These are phyloP conservation scores for Ceratocystis ficicola DNA, from an alignment of 2,329 filamentous ascomycete species.

Conservation along the genomic window DNA sequence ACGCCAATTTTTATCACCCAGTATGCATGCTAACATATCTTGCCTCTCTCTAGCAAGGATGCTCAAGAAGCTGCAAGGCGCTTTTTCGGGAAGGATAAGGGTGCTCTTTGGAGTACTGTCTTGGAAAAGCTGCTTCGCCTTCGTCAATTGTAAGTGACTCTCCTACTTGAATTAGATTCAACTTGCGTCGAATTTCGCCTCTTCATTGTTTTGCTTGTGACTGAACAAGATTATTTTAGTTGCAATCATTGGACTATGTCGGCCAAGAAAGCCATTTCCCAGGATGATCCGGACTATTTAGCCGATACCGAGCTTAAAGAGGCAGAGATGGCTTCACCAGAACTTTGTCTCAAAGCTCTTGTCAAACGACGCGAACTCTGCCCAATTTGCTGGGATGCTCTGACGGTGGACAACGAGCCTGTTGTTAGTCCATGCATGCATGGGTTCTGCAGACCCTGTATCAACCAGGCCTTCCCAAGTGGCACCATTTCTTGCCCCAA, in stretches of 20 bases:
- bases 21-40: neutral
- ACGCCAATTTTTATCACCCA: neutral
- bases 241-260: conserved; percentile 77
- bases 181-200: neutral
- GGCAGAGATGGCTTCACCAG: neutral
- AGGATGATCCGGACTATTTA: neutral
- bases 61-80: conserved; percentile 39
- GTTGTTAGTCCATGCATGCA: conserved; percentile 81
- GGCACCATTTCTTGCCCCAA: conserved; percentile 67
- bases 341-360: conserved; percentile 7
- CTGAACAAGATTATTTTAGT: conserved; percentile 26
- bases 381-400: conserved; percentile 62
- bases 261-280: conserved; percentile 57
- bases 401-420: conserved; percentile 45
- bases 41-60: conserved; percentile 41
- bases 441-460: conserved; percentile 62
- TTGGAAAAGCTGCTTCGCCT: conserved; percentile 72
- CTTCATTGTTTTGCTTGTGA: conserved; percentile 25
- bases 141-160: conserved; percentile 50
- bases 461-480: conserved; percentile 51
- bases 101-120: conserved; percentile 33
- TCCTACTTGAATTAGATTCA: neutral
- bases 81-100: conserved; percentile 40
- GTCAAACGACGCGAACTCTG: conserved; percentile 60
- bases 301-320: neutral